A percentile compares a stretch with the other conserved stretches of the same genome.
phyloP scores from a whole-genome alignment of 768 basidiomycete species.

The Hydnomerulius pinastri region DNA sequence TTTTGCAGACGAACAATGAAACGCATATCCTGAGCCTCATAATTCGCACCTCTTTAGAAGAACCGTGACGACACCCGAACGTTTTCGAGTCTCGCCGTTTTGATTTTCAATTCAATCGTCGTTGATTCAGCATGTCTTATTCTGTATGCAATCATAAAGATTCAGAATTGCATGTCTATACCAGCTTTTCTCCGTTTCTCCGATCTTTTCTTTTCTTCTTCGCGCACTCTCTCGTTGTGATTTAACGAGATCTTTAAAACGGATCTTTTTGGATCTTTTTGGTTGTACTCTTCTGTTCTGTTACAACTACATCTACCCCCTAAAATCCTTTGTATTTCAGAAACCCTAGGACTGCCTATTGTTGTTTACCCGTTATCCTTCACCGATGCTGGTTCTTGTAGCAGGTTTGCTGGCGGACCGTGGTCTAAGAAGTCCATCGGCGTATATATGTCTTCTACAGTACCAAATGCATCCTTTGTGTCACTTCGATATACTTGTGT shows the following conservation, averaged over 20 bases:
- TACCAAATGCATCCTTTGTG: background rate
- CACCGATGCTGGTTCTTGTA: slow-evolving; percentile 3
- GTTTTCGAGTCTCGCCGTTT: background rate
- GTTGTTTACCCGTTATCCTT: slow-evolving; percentile 1
- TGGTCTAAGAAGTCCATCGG: slow-evolving; percentile 1
- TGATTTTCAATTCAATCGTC: background rate
- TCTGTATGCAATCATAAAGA: slow-evolving; percentile 2
- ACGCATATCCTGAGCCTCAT: no score
- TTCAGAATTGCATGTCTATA: slow-evolving; percentile 16
- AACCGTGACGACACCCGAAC: background rate
- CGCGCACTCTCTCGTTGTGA: background rate
- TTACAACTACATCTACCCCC: background rate
- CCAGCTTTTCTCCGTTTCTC: slow-evolving; percentile 5
- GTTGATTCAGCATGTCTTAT: background rate
- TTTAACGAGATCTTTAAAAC: background rate
- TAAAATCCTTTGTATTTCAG: background rate
- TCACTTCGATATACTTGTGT: no score
- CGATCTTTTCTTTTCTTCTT: background rate
- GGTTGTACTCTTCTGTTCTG: background rate
- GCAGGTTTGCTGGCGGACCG: slow-evolving; percentile 11
- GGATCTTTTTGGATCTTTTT: background rate
- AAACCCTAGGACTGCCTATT: background rate
- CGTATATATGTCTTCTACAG: background rate
- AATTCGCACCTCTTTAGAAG: slow-evolving; percentile 1
- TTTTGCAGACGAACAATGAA: no score